Base-by-base conservation (phyloP, 73 alveolate species). In the Paramecium sonneborni region DNA sequence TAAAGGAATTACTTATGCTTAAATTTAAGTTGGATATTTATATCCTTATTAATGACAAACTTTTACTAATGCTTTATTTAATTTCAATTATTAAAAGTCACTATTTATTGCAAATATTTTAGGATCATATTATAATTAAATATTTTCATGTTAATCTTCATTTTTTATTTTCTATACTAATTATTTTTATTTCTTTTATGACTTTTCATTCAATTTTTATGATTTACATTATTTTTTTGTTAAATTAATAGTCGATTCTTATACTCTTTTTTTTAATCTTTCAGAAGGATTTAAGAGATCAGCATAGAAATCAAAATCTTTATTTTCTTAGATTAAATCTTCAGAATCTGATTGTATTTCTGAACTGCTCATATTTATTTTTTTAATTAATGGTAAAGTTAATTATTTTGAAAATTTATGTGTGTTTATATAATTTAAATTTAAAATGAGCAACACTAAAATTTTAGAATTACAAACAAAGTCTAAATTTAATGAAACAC, bases 11-110 rank as follows among this genome's bases (percentile, higher is more conserved):
- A 97, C 96, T 94, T 97, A 95, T 55, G 97, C 95, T 92, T 99
- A 98, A 28, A 99, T 98, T 35, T 97, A 95, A 1, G 99, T 99
- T 2, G 99, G 99, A 56, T 97, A 95, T 38, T 94, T 96, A 92
- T 96, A 98, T 72, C 97, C 99, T 88, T 98, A 86, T 67, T 97
- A 99, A 76, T 70, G 79, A 35, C 98, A 95, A 3, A 98, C 98
- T 67, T 97, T 95, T 1, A 97, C 97, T 21, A 98, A 85, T 87
- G 99, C 97, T 58, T 92, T 96, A 3, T 97, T 92, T 9, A 98
- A 55, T 76, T 95, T 97, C 26, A 98, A 93, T 58, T 58, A 58
- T 24, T 15, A 18, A 58, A 58, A 58, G 3, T 58, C 82, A 58
- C 39, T 58, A 20, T 58, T 24, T 3, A 18, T 10, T 3, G 82